Evolutionary conservation across 805 yeast species (phyloP).

Genomic region (Candida broadrunensis): DNA sequence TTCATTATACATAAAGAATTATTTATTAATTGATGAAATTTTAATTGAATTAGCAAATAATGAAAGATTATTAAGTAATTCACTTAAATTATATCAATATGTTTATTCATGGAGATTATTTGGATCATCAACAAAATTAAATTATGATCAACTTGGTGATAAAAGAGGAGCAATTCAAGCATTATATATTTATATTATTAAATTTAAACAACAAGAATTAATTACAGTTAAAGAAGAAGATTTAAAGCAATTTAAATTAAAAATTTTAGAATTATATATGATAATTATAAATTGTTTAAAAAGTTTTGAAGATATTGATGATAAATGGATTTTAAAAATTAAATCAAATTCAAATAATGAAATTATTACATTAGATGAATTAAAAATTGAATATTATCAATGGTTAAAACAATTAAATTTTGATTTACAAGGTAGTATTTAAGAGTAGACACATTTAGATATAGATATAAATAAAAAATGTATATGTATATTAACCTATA

Average conservation of each 20-base stretch:
- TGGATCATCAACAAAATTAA: constrained; percentile 15
- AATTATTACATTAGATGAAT: constrained; percentile 25
- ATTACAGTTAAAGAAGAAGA: not conserved
- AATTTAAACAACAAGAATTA: constrained; percentile 25
- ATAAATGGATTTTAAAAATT: constrained; percentile 33
- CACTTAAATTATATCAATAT: constrained; percentile 34
- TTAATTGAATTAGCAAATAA: constrained; percentile 30
- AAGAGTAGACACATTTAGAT: not conserved
- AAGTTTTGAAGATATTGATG: constrained; percentile 30
- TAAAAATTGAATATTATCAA: constrained; percentile 28
- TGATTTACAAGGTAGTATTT: constrained; percentile 8
- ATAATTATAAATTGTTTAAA: constrained; percentile 38
- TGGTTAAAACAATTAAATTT: constrained; percentile 33
- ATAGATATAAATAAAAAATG: not conserved
- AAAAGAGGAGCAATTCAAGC: constrained; percentile 39
- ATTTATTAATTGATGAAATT: constrained; percentile 30
- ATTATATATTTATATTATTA: constrained; percentile 32
- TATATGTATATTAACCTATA: no score
- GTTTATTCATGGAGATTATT: constrained; percentile 41
- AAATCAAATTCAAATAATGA: constrained; percentile 5
- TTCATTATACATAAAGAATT: constrained; percentile 20
- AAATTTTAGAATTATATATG: constrained; percentile 39
- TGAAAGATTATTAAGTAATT: constrained; percentile 23
- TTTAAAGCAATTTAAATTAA: constrained; percentile 29
- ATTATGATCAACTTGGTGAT: constrained; percentile 19